phyloP scores from a whole-genome alignment of 116 monocot genomes.

The Iris pallida region DNA sequence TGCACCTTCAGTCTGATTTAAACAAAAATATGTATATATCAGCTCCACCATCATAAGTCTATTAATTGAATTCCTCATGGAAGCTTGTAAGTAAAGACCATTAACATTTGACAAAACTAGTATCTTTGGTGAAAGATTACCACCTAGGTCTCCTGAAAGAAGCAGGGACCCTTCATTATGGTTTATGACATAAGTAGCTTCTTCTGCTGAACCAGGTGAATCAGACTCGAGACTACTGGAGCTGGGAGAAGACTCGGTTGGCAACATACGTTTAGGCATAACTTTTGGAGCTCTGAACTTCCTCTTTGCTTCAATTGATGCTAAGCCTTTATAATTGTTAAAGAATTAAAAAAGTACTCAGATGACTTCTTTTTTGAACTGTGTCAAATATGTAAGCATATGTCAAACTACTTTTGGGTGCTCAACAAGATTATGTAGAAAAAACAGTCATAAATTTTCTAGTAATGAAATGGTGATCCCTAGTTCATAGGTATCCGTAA shows the following conservation, averaged over 20 bases:
- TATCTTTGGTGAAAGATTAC: conserved; percentile 15
- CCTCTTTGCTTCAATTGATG: conserved; percentile 87
- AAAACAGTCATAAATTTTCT: neutral
- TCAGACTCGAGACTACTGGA: conserved; percentile 18
- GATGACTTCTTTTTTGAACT: neutral
- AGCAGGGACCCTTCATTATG: conserved; percentile 11
- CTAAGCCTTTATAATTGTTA: conserved; percentile 66
- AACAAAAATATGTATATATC: conserved; percentile 2
- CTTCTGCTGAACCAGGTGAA: conserved; percentile 33
- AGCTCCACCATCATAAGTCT: neutral
- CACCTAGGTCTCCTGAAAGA: conserved; percentile 14
- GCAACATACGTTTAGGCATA: conserved; percentile 22
- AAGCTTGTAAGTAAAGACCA: neutral
- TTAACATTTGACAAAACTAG: neutral
- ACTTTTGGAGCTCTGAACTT: conserved; percentile 83
- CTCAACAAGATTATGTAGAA: neutral
- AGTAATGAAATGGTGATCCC: neutral
- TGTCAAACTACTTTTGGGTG: neutral
- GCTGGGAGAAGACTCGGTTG: conserved; percentile 19
- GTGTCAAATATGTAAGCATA: neutral
- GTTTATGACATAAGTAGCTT: conserved; percentile 13
- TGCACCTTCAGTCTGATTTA: conserved; percentile 32
- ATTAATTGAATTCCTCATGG: neutral
- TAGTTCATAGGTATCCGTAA: neutral
- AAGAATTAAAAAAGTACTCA: conserved; percentile 22